Percentiles rank a stretch among this genome's conserved stretches.
These are phyloP conservation scores for Salvia hispanica DNA, from an alignment of 257 asterid genomes.

Conservation along the genomic window DNA sequence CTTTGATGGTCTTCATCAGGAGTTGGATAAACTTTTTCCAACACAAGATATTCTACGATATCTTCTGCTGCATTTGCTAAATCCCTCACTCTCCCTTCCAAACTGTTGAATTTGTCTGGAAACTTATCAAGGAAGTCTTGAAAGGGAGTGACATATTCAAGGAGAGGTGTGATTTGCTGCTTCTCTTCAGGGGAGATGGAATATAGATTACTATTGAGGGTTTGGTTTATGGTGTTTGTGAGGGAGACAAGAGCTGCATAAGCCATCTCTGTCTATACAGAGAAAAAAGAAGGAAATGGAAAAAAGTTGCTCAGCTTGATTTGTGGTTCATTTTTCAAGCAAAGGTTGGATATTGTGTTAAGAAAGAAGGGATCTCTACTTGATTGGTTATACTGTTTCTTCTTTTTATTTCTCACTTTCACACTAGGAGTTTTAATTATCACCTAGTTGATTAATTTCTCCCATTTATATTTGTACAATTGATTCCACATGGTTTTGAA, in stretches of 20 bases:
- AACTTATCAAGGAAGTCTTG: background rate
- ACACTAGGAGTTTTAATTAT: no score
- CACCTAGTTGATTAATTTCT: no score
- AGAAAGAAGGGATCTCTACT: no score
- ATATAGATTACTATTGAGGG: background rate
- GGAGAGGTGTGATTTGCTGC: background rate
- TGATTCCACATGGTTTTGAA: no score
- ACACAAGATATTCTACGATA: background rate
- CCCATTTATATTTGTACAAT: no score
- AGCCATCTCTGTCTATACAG: background rate
- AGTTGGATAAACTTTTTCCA: background rate
- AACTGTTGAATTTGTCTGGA: background rate
- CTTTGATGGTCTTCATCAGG: background rate
- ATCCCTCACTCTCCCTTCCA: conserved; percentile 3
- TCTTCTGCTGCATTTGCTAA: background rate
- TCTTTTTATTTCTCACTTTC: no score
- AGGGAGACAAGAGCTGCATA: conserved; percentile 9
- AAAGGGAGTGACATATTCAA: background rate
- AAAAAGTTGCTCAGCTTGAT: no score
- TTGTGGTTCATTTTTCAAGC: no score
- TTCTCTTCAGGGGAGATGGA: background rate
- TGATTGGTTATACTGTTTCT: no score
- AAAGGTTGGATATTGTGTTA: no score
- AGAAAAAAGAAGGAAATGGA: no score
- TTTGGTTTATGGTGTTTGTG: background rate